Evolutionary conservation across 306 rosid species (phyloP), one percentile per base, ranked within the genome.

Genomic region (Corylus heterophylla): DNA sequence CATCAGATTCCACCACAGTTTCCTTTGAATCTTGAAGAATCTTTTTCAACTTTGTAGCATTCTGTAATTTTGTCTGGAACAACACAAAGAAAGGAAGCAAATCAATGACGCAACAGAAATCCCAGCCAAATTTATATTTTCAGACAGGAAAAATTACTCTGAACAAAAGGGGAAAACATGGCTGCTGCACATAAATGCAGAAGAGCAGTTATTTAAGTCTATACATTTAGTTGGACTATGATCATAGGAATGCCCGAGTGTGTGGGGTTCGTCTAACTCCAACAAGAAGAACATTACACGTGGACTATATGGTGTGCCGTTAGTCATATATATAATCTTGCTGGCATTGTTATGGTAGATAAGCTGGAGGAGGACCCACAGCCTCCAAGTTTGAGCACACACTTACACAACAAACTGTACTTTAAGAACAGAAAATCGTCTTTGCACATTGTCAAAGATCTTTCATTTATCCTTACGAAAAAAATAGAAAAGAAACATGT

Each of bases 1-100:
- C 87, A 76, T 96, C 97, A 4, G 99, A 90, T 82, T 96, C 98
- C 13, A 88, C 85, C 70, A 87, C 90, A 3, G 89, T 90, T 83
- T 93, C 98, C 80, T 91, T 96, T 55, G 97, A 90, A 76, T 96
- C 99, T 90, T 93, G 99, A 39, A 93, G 96, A 83, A 96, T 89
- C 89, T 96, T 96, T 31, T 93, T 96, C 80, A 96, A 77, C 71
- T 96, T 96, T 75, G 99, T 96, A 69, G 96, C 51, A 80, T 80
- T 96, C 69, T 93, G 99, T 83, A 91, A 78, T 88, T 89, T 93
- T 1, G 98, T 74, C 99, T 96, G 91, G 54, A 85, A 84, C 76
- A 79, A 39, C 56, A 80, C 73, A 67, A 68, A 64, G 8, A 42
- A 75, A 80, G 70, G 64, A 62, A 47, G 58, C 74, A 73, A 70